Conservation (phyloP, 148 eudicot genomes). For the Cornus florida region DNA sequence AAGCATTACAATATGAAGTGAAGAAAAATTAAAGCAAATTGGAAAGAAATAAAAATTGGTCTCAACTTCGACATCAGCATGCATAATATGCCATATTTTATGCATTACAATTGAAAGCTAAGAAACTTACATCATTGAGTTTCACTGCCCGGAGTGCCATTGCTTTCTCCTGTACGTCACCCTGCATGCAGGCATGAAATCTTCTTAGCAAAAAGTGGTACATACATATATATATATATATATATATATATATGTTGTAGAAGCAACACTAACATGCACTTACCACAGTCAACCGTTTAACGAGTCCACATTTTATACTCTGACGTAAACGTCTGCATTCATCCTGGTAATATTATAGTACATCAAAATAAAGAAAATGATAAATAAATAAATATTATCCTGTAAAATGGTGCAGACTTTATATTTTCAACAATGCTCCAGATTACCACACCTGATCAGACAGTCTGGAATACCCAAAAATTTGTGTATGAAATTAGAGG, state of each 20-base stretch:
- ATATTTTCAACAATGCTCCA: background rate
- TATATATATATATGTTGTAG: background rate
- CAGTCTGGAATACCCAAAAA: constrained; percentile 4
- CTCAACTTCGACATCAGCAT: background rate
- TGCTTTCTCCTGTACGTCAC: constrained; percentile 85
- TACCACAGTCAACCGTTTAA: constrained; percentile 82
- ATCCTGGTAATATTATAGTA: constrained; percentile 50
- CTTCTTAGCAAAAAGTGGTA: background rate
- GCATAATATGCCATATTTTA: background rate
- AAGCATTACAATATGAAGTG: background rate
- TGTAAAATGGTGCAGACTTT: background rate
- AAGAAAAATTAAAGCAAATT: background rate
- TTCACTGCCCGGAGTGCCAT: constrained; percentile 63
- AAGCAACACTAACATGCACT: constrained; percentile 23
- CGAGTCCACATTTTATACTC: constrained; percentile 87
- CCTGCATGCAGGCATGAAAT: constrained; percentile 45
- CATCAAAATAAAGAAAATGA: constrained; percentile 17
- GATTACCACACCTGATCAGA: background rate
- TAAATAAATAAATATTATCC: background rate
- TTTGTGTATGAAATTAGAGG: background rate
- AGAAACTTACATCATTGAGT: constrained; percentile 71
- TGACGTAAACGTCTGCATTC: constrained; percentile 87
- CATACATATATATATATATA: background rate
- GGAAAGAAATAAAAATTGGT: background rate
- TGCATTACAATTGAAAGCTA: constrained; percentile 10